Evolutionary conservation across 2,329 filamentous ascomycete species (phyloP).

Genomic region (Aspergillus cejpii): DNA sequence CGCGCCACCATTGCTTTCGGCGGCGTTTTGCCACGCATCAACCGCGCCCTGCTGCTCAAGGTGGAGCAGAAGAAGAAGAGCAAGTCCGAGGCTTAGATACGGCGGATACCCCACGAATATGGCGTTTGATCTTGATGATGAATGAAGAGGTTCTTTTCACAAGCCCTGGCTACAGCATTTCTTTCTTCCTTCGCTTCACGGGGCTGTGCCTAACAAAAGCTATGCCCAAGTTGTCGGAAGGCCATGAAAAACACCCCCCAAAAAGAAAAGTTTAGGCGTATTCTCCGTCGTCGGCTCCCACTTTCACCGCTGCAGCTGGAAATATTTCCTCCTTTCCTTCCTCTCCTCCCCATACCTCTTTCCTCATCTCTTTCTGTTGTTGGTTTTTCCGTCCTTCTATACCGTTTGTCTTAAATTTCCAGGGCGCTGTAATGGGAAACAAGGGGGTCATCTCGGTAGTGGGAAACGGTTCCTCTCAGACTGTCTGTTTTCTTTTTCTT

Average conservation of each 20-base stretch:
- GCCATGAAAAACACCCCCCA: not conserved
- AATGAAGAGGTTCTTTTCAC: constrained; percentile 15
- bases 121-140: constrained; percentile 23
- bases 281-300: constrained; percentile 1
- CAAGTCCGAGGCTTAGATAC: constrained; percentile 42
- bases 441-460: constrained; percentile 31
- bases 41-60: constrained; percentile 90
- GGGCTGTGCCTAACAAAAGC: not conserved
- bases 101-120: constrained; percentile 20
- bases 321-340: constrained; percentile 17
- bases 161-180: constrained; percentile 12
- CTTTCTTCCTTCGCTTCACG: constrained; percentile 3
- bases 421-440: constrained; percentile 40
- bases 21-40: constrained; percentile 98
- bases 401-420: constrained; percentile 25
- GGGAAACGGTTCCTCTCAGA: constrained; percentile 20
- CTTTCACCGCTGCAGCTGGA: constrained; percentile 24
- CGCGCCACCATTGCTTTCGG: constrained; percentile 96
- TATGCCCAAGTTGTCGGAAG: not conserved
- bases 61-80: constrained; percentile 96
- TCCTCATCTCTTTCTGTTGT: constrained; percentile 11
- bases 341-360: constrained; percentile 5
- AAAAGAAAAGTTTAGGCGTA: constrained; percentile 2
- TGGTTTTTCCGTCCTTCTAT: constrained; percentile 13
- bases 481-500: constrained; percentile 32